phyloP scores from a whole-genome alignment of 306 rosid genomes.

The Quillaja saponaria region DNA sequence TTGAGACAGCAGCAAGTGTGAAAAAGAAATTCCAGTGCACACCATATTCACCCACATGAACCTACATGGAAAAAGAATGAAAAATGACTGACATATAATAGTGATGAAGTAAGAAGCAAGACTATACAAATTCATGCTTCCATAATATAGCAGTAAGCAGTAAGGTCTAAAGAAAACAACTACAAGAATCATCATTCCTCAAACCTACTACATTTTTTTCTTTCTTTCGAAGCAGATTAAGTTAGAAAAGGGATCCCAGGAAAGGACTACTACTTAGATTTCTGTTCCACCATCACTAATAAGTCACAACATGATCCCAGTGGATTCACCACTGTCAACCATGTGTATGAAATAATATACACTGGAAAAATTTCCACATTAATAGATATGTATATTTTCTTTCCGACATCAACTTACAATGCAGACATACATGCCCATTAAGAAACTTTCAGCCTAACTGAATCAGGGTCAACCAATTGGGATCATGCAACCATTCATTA shows the following conservation, averaged over 20 bases:
- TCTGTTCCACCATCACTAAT: no score
- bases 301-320: no score
- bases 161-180: neutral
- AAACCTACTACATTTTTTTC: neutral
- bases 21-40: constrained; percentile 98
- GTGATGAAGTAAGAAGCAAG: constrained; percentile 18
- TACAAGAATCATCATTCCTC: neutral
- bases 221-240: neutral
- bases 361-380: neutral
- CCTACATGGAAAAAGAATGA: constrained; percentile 43
- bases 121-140: constrained; percentile 15
- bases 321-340: no score
- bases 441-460: neutral
- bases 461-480: neutral
- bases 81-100: constrained; percentile 21
- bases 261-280: no score
- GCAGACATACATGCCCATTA: no score
- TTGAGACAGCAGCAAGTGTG: constrained; percentile 82
- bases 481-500: neutral
- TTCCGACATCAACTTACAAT: neutral
- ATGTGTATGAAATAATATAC: neutral
- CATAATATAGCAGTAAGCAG: neutral
- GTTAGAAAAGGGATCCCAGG: neutral
- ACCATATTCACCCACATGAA: constrained; percentile 90
- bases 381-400: neutral